A percentile compares a stretch with the other conserved stretches of the same genome.
These are phyloP conservation scores for Macrolepiota fuliginosa DNA, from an alignment of 768 basidiomycete genomes.

Conservation along the genomic window DNA sequence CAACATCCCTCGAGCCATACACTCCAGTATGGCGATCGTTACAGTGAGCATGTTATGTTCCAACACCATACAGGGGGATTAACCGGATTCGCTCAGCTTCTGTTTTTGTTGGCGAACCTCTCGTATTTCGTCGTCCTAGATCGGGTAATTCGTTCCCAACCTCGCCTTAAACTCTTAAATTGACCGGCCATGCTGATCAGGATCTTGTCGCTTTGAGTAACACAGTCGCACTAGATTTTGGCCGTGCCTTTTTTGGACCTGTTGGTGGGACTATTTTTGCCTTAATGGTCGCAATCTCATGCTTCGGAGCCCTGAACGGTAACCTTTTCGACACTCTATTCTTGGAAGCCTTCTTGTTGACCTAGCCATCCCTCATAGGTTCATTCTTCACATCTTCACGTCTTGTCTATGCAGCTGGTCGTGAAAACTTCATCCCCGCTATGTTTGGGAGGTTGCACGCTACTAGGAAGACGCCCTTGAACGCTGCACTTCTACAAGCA, in stretches of 20 bases:
- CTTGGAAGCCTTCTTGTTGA: neutral
- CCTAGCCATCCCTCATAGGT: conserved; percentile 35
- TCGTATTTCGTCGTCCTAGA: conserved; percentile 95
- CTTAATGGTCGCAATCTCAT: conserved; percentile 88
- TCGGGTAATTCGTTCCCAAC: conserved; percentile 41
- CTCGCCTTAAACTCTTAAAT: conserved; percentile 2
- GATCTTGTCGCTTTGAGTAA: conserved; percentile 73
- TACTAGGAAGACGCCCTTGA: conserved; percentile 79
- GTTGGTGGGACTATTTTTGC: conserved; percentile 88
- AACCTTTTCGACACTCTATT: conserved; percentile 12
- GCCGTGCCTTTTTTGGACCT: conserved; percentile 79
- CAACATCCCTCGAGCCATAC: conserved; percentile 87
- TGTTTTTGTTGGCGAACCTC: conserved; percentile 82
- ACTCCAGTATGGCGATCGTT: conserved; percentile 85
- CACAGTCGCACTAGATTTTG: conserved; percentile 91
- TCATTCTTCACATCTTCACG: conserved; percentile 76
- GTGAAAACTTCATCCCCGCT: conserved; percentile 83
- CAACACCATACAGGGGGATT: neutral
- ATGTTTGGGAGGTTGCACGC: conserved; percentile 78
- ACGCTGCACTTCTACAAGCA: conserved; percentile 82
- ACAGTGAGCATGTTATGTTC: conserved; percentile 44
- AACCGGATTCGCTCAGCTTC: conserved; percentile 37
- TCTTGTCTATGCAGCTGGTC: conserved; percentile 85
- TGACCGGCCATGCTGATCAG: conserved; percentile 26
- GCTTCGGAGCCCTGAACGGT: conserved; percentile 94